Conservation (phyloP, 306 rosid species). For the Potentilla sterilis region DNA sequence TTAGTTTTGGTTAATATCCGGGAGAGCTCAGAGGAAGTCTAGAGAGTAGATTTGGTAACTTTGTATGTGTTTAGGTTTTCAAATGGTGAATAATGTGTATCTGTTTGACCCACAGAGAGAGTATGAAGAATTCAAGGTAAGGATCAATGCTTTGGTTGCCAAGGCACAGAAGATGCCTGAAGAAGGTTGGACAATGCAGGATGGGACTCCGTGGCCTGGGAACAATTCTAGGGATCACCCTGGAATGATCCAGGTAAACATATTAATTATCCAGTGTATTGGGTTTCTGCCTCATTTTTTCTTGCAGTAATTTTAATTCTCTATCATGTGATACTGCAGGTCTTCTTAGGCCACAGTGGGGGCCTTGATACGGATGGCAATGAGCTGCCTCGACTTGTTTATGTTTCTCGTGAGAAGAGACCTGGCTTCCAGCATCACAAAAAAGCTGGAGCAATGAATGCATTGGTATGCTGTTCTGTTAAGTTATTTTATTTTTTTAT, state of each 20-base stretch:
- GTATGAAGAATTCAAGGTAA: constrained; percentile 93
- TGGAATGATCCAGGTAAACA: constrained; percentile 96
- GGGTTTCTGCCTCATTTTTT: background rate
- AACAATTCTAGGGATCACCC: constrained; percentile 99
- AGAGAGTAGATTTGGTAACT: background rate
- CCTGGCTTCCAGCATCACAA: constrained; percentile 99
- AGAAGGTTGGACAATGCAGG: constrained; percentile 99
- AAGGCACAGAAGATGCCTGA: constrained; percentile 98
- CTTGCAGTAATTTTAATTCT: constrained; percentile 18
- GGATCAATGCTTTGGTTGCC: constrained; percentile 88
- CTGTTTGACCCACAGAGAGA: constrained; percentile 64
- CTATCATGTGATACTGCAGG: constrained; percentile 47
- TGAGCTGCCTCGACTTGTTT: constrained; percentile 98
- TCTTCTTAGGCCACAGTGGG: constrained; percentile 96
- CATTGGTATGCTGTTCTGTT: constrained; percentile 57
- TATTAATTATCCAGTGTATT: constrained; percentile 10
- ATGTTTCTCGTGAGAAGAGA: constrained; percentile 99
- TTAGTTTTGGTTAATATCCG: background rate
- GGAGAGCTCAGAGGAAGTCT: constrained; percentile 8
- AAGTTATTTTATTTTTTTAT: background rate
- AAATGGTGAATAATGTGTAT: background rate
- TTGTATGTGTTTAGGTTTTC: background rate
- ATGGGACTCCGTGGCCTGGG: constrained; percentile 99
- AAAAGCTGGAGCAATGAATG: constrained; percentile 99
- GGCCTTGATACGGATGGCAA: constrained; percentile 98